Evolutionary conservation across 2,329 filamentous ascomycete genomes (phyloP).

Genomic region (Talaromyces sp.): DNA sequence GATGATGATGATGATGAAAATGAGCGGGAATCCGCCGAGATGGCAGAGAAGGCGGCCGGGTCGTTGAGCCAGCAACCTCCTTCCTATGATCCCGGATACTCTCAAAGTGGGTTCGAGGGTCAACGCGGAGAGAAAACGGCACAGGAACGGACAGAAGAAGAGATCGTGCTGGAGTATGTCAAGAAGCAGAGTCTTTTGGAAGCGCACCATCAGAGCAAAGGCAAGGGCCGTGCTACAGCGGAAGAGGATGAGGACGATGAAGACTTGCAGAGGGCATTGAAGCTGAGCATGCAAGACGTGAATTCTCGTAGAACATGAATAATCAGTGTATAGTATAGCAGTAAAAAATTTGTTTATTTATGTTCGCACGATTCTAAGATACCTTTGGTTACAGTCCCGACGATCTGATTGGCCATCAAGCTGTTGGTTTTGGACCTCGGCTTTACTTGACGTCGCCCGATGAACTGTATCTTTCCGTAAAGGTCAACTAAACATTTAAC

Average conservation of each 20-base stretch:
- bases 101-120: neutral
- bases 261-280: constrained; percentile 5
- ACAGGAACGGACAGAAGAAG: constrained; percentile 1
- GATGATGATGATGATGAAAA: neutral
- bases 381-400: neutral
- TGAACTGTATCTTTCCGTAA: neutral
- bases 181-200: constrained; percentile 8
- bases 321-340: neutral
- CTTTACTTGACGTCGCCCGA: neutral
- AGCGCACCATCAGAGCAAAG: constrained; percentile 6
- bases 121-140: neutral
- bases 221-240: neutral
- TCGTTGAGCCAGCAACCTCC: neutral
- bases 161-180: constrained; percentile 8
- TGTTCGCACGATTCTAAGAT: neutral
- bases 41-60: neutral
- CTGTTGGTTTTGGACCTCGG: constrained; percentile 3
- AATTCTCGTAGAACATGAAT: neutral
- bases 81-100: neutral
- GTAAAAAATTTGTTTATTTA: neutral
- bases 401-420: constrained; percentile 5
- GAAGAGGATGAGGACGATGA: constrained; percentile 4
- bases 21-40: neutral
- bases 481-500: no score
- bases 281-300: neutral